Evolutionary conservation across 495 filamentous ascomycete genomes (phyloP), one percentile per base, ranked within the genome.

Genomic region (Monascus purpureus): DNA sequence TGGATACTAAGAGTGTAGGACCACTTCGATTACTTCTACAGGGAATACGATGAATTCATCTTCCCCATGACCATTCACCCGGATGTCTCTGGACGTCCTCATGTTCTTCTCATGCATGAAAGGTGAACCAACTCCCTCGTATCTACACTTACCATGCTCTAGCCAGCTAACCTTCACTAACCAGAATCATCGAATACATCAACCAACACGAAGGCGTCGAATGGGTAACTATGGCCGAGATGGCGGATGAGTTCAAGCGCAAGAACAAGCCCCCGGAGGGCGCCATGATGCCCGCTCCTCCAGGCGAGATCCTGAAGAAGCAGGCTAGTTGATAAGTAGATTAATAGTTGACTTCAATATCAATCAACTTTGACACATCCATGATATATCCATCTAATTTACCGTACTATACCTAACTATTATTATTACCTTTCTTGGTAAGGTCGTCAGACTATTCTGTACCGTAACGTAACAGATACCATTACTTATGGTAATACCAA

Each of bases 51-150:
- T 32, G 71, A 71, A 20, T 80, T 80, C 36, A 60, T 77, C 36
- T 82, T 80, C 39, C 75, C 76, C 0, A 77, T 80, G 54, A 76
- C 70, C 3, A 73, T 79, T 17, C 77, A 82, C 50, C 77, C 77
- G 0, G 72, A 82, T 47, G 73, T 82, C 8, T 68, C 61, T 32
- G 76, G 75, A 14, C 63, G 74, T 22, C 73, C 74, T 3, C 74
- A 80, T 47, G 76, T 77, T 9, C 48, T 80, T 28, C 55, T 75
- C 29, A 77, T 81, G 75, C 74, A 77, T 47, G 69, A 72, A 44
- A 46, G 65, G 48, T 59, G 14, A 23, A 16, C 8, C 11, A 2
- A 0, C n/a, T 34, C 13, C 24, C 6, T 12, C 15, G 11, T 13
- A 27, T 7, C 22, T 15, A 13, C 28, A 5, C 11, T 4, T 17